Base-by-base conservation (phyloP, 1,284 basidiomycete species). In the Cutaneotrichosporon daszewskae region DNA sequence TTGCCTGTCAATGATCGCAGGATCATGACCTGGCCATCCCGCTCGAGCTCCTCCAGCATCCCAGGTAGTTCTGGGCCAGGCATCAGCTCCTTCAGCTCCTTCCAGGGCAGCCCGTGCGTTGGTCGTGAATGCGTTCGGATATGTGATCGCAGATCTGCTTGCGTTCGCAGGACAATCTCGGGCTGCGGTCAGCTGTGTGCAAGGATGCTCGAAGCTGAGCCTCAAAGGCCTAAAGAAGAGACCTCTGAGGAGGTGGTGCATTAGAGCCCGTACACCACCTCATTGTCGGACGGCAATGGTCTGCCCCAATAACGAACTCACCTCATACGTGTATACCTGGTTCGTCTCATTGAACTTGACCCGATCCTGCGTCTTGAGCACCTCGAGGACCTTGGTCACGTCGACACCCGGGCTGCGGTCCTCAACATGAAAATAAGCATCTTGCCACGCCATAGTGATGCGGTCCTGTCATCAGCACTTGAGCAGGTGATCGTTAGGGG, bases 291-390 rank as follows among this genome's bases (percentile, higher is more conserved):
- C n/a, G n/a, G n/a, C n/a, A n/a, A n/a, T n/a, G n/a, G n/a, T n/a
- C 13, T 1, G 11, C 14, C n/a, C n/a, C n/a, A n/a, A n/a, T n/a
- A n/a, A n/a, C n/a, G n/a, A 17, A 61, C 60, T 40, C 40, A 68
- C 68, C 46, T 65, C 56, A 47, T 66, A 71, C 17, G 58, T 55
- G 38, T 64, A 66, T 11, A 68, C 64, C 40, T 61, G 46, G 47
- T 69, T 68, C n/a, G 53, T 43, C 31, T 59, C 51, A 41, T 65
- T 68, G 38, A 57, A 68, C 38, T 60, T 55, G 22, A 71, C 60
- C 12, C 57, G 57, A 6, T 66, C 62, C 35, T 64, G 56, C 24
- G 53, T 52, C 47, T 66, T 66, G 31, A 71, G 47, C 24, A 57
- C 32, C 19, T 66, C 62, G 2, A 71, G 45, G 5, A 68, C 62